Conservation (phyloP, 495 filamentous ascomycete species). For the Podospora bellae-mahoneyi region DNA sequence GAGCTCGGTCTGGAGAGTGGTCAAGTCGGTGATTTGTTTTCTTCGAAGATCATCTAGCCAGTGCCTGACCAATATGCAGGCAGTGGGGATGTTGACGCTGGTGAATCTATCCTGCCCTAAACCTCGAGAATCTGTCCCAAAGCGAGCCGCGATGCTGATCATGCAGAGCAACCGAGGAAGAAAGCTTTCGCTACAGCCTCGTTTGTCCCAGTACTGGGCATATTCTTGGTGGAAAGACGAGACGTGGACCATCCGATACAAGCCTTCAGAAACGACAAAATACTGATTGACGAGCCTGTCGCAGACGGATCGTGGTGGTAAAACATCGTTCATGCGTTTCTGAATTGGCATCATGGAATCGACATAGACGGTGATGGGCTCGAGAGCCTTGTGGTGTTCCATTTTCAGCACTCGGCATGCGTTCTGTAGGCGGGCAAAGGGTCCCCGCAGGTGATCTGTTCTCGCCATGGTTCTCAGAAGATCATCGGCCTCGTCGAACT, state of each 20-base stretch:
- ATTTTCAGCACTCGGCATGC: constrained; percentile 34
- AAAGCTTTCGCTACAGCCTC: constrained; percentile 37
- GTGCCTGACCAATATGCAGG: constrained; percentile 37
- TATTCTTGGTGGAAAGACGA: constrained; percentile 48
- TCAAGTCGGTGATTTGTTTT: constrained; percentile 38
- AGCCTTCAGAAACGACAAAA: constrained; percentile 42
- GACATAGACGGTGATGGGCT: constrained; percentile 38
- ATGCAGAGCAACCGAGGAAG: constrained; percentile 41
- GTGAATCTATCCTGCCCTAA: constrained; percentile 30
- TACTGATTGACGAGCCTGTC: constrained; percentile 42
- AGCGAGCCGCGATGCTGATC: constrained; percentile 35
- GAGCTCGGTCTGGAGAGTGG: constrained; percentile 38
- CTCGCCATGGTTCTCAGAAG: constrained; percentile 33
- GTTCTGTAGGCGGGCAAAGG: constrained; percentile 32
- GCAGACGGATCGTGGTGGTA: constrained; percentile 35
- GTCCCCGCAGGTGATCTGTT: constrained; percentile 26
- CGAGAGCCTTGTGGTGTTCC: constrained; percentile 32
- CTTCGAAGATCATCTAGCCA: constrained; percentile 39
- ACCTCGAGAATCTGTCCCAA: constrained; percentile 30
- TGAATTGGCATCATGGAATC: constrained; percentile 42
- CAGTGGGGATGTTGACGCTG: constrained; percentile 40
- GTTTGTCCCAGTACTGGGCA: constrained; percentile 39
- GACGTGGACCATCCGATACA: constrained; percentile 51
- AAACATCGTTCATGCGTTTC: constrained; percentile 41
- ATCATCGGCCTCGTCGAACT: constrained; percentile 41